Evolutionary conservation across 2,329 filamentous ascomycete genomes (phyloP).

Genomic region (Raffaelea arxii): DNA sequence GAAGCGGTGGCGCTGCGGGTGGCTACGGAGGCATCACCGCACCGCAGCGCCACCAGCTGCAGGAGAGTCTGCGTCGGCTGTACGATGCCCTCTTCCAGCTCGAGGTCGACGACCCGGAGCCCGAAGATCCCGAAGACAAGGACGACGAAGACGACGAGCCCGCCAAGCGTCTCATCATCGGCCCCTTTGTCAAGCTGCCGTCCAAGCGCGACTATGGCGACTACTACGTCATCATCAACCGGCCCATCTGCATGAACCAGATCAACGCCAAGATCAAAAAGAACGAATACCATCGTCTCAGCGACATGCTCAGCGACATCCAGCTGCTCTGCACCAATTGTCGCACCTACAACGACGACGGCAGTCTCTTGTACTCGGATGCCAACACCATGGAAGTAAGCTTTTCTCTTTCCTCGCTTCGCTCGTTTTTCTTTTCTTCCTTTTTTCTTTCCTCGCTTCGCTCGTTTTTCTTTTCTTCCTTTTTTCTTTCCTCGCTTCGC

Average conservation of each 20-base stretch:
- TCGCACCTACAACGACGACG: conserved; percentile 92
- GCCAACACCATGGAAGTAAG: conserved; percentile 86
- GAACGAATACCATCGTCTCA: conserved; percentile 77
- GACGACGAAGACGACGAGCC: conserved; percentile 47
- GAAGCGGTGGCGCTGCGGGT: conserved; percentile 3
- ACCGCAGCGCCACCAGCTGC: conserved; percentile 66
- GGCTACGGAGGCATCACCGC: conserved; percentile 50
- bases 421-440: background rate
- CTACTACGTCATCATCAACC: conserved; percentile 88
- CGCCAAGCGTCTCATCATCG: conserved; percentile 72
- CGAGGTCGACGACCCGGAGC: conserved; percentile 63
- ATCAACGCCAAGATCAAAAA: conserved; percentile 94
- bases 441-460: background rate
- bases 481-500: background rate
- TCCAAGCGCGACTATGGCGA: conserved; percentile 85
- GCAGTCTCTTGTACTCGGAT: conserved; percentile 83
- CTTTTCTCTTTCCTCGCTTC: conserved; percentile 18
- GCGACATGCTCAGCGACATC: conserved; percentile 75
- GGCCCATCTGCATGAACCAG: conserved; percentile 91
- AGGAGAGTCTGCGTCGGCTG: conserved; percentile 66
- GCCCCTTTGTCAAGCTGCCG: conserved; percentile 86
- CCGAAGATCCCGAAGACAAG: conserved; percentile 33
- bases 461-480: too few relatives aligned
- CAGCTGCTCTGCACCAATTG: conserved; percentile 82
- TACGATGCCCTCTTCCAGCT: conserved; percentile 76